These are phyloP conservation scores for Ambrosiella xylebori DNA, from an alignment of 2,329 filamentous ascomycete species.

Conservation along the genomic window DNA sequence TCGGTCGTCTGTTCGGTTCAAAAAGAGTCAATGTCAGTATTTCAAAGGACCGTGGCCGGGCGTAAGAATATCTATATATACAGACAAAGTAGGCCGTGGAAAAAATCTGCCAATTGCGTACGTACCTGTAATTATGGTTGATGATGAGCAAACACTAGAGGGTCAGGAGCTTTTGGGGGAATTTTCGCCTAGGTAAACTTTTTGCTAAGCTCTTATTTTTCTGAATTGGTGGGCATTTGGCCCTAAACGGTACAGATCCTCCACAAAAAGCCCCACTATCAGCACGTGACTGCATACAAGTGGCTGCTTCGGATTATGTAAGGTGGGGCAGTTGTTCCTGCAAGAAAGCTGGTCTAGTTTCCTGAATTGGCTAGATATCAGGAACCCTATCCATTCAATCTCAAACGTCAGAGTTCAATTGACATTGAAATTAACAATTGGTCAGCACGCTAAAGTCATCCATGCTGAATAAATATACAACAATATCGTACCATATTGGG, in stretches of 20 bases:
- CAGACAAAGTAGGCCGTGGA: neutral
- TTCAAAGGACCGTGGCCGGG: neutral
- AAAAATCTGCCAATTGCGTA: neutral
- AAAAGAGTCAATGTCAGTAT: conserved; percentile 8
- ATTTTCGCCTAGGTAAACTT: conserved; percentile 12
- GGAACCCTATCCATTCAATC: conserved; percentile 1
- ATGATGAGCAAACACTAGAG: conserved; percentile 13
- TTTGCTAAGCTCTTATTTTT: conserved; percentile 9
- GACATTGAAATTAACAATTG: conserved; percentile 1
- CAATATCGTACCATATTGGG: too few relatives aligned
- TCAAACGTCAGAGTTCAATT: neutral
- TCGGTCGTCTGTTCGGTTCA: conserved; percentile 17
- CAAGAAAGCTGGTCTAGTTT: neutral
- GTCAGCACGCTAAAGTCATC: neutral
- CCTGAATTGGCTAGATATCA: neutral
- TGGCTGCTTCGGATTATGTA: conserved; percentile 1
- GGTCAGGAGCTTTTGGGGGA: conserved; percentile 10
- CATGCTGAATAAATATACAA: too few relatives aligned
- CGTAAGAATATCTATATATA: neutral
- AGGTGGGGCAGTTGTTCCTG: conserved; percentile 2
- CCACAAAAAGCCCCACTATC: conserved; percentile 3
- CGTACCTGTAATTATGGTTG: conserved; percentile 13
- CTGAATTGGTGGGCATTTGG: conserved; percentile 13
- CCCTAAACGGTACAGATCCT: conserved; percentile 12
- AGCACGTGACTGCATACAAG: conserved; percentile 6